Conservation (phyloP, 2,329 filamentous ascomycete species). For the Exserohilum turcica region DNA sequence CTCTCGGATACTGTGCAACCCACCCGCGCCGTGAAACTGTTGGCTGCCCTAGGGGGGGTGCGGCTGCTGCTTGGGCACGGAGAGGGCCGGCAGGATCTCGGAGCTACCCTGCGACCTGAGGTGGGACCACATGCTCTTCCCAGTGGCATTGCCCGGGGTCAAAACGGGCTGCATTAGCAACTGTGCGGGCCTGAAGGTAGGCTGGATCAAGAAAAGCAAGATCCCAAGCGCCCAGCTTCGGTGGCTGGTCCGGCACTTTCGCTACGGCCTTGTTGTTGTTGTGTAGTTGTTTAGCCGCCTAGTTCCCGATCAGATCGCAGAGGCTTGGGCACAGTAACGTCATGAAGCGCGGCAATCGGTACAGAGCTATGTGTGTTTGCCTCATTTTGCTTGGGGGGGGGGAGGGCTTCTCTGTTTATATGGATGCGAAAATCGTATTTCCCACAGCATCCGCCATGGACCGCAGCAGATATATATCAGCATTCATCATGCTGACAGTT, state of each 20-base stretch:
- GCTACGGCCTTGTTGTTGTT: constrained; percentile 4
- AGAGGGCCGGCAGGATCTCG: constrained; percentile 11
- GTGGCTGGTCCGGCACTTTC: constrained; percentile 14
- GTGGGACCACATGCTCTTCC: constrained; percentile 13
- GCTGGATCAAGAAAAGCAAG: constrained; percentile 8
- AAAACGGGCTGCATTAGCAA: constrained; percentile 16
- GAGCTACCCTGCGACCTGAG: constrained; percentile 11
- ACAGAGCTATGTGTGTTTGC: background rate
- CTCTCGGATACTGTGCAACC: constrained; percentile 8
- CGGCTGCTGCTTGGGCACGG: constrained; percentile 4
- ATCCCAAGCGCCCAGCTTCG: constrained; percentile 1
- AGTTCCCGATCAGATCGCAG: constrained; percentile 4
- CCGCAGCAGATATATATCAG: too few relatives aligned
- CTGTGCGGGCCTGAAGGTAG: constrained; percentile 8
- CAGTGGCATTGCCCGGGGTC: constrained; percentile 12
- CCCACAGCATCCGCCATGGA: too few relatives aligned
- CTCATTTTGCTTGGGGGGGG: background rate
- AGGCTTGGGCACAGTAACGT: background rate
- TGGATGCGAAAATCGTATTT: background rate
- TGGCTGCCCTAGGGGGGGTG: constrained; percentile 13
- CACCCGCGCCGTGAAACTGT: constrained; percentile 8
- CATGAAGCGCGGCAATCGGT: background rate
- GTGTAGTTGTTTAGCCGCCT: constrained; percentile 1
- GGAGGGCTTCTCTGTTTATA: background rate
- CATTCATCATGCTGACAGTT: too few relatives aligned